Evolutionary conservation across 176 grass and related monocot genomes (phyloP), one percentile per base, ranked within the genome.

Genomic region (Oryza officinalis): DNA sequence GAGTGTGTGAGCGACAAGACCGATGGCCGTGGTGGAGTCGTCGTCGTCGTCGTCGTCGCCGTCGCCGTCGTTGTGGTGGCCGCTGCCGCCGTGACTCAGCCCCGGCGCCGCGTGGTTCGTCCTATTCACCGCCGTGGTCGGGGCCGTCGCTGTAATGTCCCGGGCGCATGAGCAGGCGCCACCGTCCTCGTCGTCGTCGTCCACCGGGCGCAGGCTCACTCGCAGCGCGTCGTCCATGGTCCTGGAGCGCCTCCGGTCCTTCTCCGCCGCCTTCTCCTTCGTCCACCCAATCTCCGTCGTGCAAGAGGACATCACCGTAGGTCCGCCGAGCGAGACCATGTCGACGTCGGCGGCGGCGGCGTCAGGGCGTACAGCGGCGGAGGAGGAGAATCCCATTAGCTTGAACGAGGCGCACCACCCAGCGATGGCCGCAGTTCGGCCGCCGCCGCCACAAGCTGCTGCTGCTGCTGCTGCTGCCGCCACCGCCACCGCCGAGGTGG

Each of bases 121-220:
- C 76, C 61, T 88, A 59, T 80, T 88, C 75, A 88, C 68, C 63
- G 69, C 30, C 47, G 11, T 89, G 7, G 69, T 88, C 63, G 22
- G 61, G 37, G 81, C 76, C 76, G 77, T 88, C 60, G 81, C 45
- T 35, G 4, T 63, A 46, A 6, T 80, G 76, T 87, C 86, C 9
- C 18, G 66, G 12, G 2, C 0, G 65, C 28, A 46, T 3, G 37
- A 38, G 37, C 52, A 20, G 25, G 13, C 27, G 76, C 10, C 27
- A 1, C 27, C 20, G 40, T 9, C 10, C 41, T 23, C 14, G 7
- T 9, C 8, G 13, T 8, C 22, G 30, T 13, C 41, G 13, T 0
- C 80, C 0, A 47, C 52, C 52, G 2, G 13, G 59, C 69, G 76
- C 6, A 45, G 74, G 47, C 87, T 84, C 60, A 27, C 81, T 45